These are phyloP conservation scores for Fusarium sp. DNA, from an alignment of 2,329 filamentous ascomycete species.

Conservation along the genomic window DNA sequence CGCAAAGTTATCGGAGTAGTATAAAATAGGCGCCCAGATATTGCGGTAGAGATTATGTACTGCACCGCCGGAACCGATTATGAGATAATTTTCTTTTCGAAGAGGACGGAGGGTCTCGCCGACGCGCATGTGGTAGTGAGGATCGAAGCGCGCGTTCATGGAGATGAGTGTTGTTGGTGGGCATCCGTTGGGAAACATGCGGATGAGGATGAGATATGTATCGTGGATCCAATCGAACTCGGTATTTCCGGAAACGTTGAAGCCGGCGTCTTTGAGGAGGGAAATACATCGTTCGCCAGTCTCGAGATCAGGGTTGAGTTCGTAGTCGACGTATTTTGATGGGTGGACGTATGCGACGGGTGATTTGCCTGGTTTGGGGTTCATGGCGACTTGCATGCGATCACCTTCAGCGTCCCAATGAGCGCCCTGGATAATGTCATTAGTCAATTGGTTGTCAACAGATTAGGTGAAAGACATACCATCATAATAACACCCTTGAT, in stretches of 20 bases:
- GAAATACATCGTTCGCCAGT: slow-evolving; percentile 60
- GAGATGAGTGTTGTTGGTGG: slow-evolving; percentile 66
- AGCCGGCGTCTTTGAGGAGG: slow-evolving; percentile 60
- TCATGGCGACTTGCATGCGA: slow-evolving; percentile 68
- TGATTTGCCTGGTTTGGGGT: slow-evolving; percentile 67
- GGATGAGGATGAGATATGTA: slow-evolving; percentile 73
- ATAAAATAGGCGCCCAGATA: slow-evolving; percentile 70
- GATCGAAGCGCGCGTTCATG: slow-evolving; percentile 39
- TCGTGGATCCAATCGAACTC: slow-evolving; percentile 79
- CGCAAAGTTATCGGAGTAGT: slow-evolving; percentile 20
- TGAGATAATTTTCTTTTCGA: slow-evolving; percentile 48
- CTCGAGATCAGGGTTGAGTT: slow-evolving; percentile 67
- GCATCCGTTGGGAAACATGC: slow-evolving; percentile 73
- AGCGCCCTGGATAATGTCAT: slow-evolving; percentile 48
- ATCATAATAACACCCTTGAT: slow-evolving; percentile 37
- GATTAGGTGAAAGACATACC: background rate
- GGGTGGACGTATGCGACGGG: slow-evolving; percentile 75
- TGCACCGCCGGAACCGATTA: slow-evolving; percentile 69
- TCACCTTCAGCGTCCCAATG: slow-evolving; percentile 71
- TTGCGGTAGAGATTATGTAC: slow-evolving; percentile 79
- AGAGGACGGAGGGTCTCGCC: slow-evolving; percentile 25
- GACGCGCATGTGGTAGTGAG: slow-evolving; percentile 39
- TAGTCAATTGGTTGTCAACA: fast-evolving
- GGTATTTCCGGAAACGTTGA: slow-evolving; percentile 62
- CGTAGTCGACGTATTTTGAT: slow-evolving; percentile 70